Base-by-base conservation (phyloP, 768 basidiomycete genomes). In the Tephrocybe rancida region DNA sequence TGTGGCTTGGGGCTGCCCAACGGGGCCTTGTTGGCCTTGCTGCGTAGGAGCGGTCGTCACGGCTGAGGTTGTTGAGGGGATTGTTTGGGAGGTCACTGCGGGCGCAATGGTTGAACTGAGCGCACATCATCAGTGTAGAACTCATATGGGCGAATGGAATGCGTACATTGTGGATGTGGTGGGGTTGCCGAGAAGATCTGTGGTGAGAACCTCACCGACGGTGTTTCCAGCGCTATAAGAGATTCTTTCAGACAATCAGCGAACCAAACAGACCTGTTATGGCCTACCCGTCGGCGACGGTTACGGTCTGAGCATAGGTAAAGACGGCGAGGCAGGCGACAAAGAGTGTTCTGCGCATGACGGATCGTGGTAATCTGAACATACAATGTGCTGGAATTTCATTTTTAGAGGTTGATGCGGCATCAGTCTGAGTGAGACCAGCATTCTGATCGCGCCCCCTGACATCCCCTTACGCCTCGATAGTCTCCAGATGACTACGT, bases 1-100 rank as follows among this genome's bases (percentile, higher is more conserved):
- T 22, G 68, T 71, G 4, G 78, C 26, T 2, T 62, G 73, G 21
- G 84, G 83, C 57, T 80, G 77, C 6, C 78, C 87, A 0, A 88
- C 86, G 3, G 85, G 83, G 0, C 83, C 84, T 52, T 70, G 73
- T 57, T 76, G 71, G 2, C 65, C 62, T 1, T n/a, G 63, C 18
- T 8, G 64, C 42, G 70, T 56, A 1, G 68, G 57, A 14, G 70
- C 25, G 10, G 62, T 51, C 25, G 61, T 59, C 6, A 67, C 35
- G 11, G 70, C 54, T 3, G 64, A 56, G 7, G 56, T 30, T 9
- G 60, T 38, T 32, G 56, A 25, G 44, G 34, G 2, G 53, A 19
- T 9, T 68, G 34, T 11, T 68, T 70, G 21, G 10, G 37, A 29
- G 3, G 24, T 22, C 2, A 62, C 38, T 32, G 49, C 50, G 18